Conservation (phyloP, 352 stramenopile genomes). For the Aphanomyces stellatus region DNA sequence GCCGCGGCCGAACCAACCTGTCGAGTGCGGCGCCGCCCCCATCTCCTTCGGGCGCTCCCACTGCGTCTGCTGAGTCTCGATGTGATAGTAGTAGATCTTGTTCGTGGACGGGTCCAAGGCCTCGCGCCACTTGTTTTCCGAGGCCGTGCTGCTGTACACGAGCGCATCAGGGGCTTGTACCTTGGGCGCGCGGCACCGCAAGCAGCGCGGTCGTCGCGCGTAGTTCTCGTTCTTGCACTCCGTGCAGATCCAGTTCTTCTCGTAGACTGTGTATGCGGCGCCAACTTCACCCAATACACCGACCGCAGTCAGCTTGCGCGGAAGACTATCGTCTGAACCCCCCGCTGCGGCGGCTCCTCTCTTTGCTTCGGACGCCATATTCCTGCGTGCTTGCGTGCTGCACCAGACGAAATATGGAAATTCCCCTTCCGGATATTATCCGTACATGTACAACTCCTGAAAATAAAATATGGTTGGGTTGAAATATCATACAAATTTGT, state of each 20-base stretch:
- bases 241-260: slow-evolving; percentile 83
- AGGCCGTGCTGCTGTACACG: slow-evolving; percentile 40
- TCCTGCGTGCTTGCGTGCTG: too few species aligned
- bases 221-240: slow-evolving; percentile 86
- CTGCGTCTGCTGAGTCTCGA: slow-evolving; percentile 71
- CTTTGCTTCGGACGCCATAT: background rate
- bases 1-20: slow-evolving; percentile 91
- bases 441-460: too few species aligned
- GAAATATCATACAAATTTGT: background rate
- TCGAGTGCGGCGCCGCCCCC: slow-evolving; percentile 80
- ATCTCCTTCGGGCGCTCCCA: slow-evolving; percentile 88
- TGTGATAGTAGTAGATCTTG: slow-evolving; percentile 94
- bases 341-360: too few species aligned
- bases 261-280: slow-evolving; percentile 82
- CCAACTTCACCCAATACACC: slow-evolving; percentile 76
- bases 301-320: slow-evolving; percentile 59
- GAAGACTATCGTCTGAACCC: too few species aligned
- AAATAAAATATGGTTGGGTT: too few species aligned
- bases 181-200: slow-evolving; percentile 75
- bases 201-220: slow-evolving; percentile 57
- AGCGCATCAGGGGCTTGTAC: slow-evolving; percentile 45
- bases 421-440: slow-evolving; percentile 1
- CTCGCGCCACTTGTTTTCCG: slow-evolving; percentile 78
- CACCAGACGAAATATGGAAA: background rate
- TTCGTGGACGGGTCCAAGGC: slow-evolving; percentile 82